Evolutionary conservation across 2,329 filamentous ascomycete genomes (phyloP).

Genomic region (Curvularia eragrostidis): DNA sequence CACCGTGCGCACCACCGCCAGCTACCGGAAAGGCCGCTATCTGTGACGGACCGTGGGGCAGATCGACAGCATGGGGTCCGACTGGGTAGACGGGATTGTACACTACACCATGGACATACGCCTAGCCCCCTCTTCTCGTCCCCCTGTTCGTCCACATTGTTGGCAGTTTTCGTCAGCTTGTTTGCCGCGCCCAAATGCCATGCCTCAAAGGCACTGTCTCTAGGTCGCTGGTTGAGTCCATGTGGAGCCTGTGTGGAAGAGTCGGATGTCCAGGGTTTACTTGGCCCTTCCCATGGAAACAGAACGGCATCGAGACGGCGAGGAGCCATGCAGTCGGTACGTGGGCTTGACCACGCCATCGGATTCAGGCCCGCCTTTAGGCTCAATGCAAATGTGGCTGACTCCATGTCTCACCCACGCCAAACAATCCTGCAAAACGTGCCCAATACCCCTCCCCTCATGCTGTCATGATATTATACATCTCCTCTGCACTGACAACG

Average conservation of each 20-base stretch:
- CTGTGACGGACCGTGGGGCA: conserved; percentile 7
- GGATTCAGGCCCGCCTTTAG: conserved; percentile 4
- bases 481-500: background rate
- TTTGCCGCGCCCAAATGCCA: background rate
- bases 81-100: background rate
- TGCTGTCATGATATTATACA: conserved; percentile 5
- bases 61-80: conserved; percentile 5
- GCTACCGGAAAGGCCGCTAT: background rate
- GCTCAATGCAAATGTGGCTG: conserved; percentile 10
- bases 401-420: background rate
- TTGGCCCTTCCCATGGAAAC: background rate
- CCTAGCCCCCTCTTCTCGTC: background rate
- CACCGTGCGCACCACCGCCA: background rate
- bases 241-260: background rate
- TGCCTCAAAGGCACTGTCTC: no score
- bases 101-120: background rate
- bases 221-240: background rate
- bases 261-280: background rate
- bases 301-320: background rate
- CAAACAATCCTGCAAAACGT: conserved; percentile 7
- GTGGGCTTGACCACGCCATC: conserved; percentile 1
- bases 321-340: conserved; percentile 7
- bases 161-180: background rate
- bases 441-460: background rate
- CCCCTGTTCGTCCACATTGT: background rate